Evolutionary conservation across 768 basidiomycete genomes (phyloP), one percentile per base, ranked within the genome.

Genomic region (Collybia sp.): DNA sequence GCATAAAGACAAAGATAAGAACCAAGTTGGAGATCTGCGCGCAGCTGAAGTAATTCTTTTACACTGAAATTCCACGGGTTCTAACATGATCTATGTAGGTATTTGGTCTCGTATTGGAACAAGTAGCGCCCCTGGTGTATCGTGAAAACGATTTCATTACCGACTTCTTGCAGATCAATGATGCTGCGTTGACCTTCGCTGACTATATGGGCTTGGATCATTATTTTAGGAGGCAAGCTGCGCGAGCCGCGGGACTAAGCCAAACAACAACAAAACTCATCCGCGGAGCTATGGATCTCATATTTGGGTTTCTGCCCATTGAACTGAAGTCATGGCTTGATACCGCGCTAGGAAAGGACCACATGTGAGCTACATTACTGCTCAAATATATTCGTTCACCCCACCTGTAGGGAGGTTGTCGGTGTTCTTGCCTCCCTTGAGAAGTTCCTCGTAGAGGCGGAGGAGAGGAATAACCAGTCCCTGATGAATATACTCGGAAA

Each of bases 141-240:
- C 77, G 76, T 10, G 94, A 98, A 66, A 83, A 87, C 55, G 83
- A 84, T 30, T 97, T 96, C 65, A 82, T 96, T 50, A 79, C 85
- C 8, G 88, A 93, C 56, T 97, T 97, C 65, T 69, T 98, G 40
- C 93, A 93, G 59, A 87, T 96, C 60, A 91, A 92, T 51, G 88
- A 94, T 50, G 78, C 82, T 16, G 82, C 82, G 13, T 75, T 93
- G 12, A 96, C 95, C 1, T 98, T 93, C 63, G 95, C 95, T 12
- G 95, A 97, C 66, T 93, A 95, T 55, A 90, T 92, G 81, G 82
- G 83, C 38, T 69, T 98, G 48, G 95, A 98, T 60, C 91, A 82
- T 49, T 98, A 96, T 65, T 96, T 96, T 71, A 77, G 91, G 18
- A 72, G 95, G 40, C 91, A 97, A 59, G 95, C 95, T n/a, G 73